Evolutionary conservation across 805 yeast species (phyloP).

Genomic region (Pichia scutulata): DNA sequence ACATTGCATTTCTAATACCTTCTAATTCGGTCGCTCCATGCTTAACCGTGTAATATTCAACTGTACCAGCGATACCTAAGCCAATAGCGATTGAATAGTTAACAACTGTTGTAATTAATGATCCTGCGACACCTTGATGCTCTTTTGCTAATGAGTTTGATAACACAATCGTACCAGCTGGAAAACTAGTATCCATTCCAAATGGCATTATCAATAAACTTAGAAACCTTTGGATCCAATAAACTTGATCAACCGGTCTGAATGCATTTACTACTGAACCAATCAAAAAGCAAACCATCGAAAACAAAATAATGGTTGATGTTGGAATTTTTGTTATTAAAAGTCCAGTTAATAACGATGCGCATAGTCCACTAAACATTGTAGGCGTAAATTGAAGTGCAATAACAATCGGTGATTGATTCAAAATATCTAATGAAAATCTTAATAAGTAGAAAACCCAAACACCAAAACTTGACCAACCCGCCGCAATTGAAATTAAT

Average conservation of each 20-base stretch:
- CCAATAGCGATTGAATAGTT: slow-evolving; percentile 68
- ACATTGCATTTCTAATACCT: slow-evolving; percentile 51
- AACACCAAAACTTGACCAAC: slow-evolving; percentile 76
- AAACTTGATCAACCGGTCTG: slow-evolving; percentile 52
- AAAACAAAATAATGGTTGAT: slow-evolving; percentile 39
- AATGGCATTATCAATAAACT: slow-evolving; percentile 49
- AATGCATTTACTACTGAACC: slow-evolving; percentile 47
- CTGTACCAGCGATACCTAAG: slow-evolving; percentile 64
- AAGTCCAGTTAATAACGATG: slow-evolving; percentile 45
- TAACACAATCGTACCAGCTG: slow-evolving; percentile 60
- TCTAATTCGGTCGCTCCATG: slow-evolving; percentile 25
- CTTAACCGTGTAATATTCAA: slow-evolving; percentile 38
- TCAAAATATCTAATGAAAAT: slow-evolving; percentile 42
- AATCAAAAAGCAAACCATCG: slow-evolving; percentile 47
- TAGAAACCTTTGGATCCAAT: slow-evolving; percentile 51
- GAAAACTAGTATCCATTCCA: slow-evolving; percentile 77
- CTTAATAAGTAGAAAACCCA: slow-evolving; percentile 61
- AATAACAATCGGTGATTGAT: slow-evolving; percentile 38
- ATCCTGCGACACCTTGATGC: slow-evolving; percentile 75
- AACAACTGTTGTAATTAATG: slow-evolving; percentile 60
- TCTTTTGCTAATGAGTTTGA: slow-evolving; percentile 51
- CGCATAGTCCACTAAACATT: slow-evolving; percentile 45
- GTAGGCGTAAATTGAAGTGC: slow-evolving; percentile 40
- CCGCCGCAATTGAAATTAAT: slow-evolving; percentile 44
- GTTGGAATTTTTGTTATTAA: slow-evolving; percentile 42